phyloP scores from a whole-genome alignment of 345 rosid genomes.

The Mangifera indica region DNA sequence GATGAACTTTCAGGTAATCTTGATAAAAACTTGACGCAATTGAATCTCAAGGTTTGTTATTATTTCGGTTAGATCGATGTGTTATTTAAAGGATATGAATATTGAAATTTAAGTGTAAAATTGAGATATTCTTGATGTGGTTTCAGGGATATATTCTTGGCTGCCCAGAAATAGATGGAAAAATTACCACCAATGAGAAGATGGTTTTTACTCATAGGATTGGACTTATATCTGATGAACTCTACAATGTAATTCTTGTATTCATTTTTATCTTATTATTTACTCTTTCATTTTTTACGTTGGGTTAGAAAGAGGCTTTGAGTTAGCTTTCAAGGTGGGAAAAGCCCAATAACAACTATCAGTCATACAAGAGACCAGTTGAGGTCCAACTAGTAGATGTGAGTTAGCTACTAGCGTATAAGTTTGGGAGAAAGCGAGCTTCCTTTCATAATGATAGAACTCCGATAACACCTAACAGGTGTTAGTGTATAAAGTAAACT shows the following conservation, averaged over 20 bases:
- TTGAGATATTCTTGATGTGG: neutral
- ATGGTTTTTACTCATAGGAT: slow-evolving; percentile 31
- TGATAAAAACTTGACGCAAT: slow-evolving; percentile 1
- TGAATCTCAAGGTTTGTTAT: slow-evolving; percentile 32
- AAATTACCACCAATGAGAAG: slow-evolving; percentile 25
- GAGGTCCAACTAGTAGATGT: too few relatives aligned
- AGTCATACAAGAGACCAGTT: too few relatives aligned
- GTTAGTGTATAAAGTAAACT: too few relatives aligned
- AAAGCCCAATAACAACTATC: too few relatives aligned
- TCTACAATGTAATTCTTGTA: slow-evolving; percentile 24
- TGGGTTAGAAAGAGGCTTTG: too few relatives aligned
- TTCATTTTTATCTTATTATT: neutral
- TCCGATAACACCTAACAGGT: too few relatives aligned
- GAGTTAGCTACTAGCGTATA: too few relatives aligned
- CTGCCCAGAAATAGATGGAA: slow-evolving; percentile 31
- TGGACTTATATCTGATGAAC: slow-evolving; percentile 32
- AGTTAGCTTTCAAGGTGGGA: too few relatives aligned
- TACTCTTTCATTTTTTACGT: neutral
- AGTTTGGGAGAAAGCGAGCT: too few relatives aligned
- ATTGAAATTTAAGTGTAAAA: neutral
- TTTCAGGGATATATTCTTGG: slow-evolving; percentile 32
- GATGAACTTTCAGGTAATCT: slow-evolving; percentile 24
- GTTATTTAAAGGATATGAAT: neutral
- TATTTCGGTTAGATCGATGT: neutral
- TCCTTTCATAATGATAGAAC: too few relatives aligned